Base-by-base conservation (phyloP, 768 basidiomycete species). In the Lactifluus pinguis region DNA sequence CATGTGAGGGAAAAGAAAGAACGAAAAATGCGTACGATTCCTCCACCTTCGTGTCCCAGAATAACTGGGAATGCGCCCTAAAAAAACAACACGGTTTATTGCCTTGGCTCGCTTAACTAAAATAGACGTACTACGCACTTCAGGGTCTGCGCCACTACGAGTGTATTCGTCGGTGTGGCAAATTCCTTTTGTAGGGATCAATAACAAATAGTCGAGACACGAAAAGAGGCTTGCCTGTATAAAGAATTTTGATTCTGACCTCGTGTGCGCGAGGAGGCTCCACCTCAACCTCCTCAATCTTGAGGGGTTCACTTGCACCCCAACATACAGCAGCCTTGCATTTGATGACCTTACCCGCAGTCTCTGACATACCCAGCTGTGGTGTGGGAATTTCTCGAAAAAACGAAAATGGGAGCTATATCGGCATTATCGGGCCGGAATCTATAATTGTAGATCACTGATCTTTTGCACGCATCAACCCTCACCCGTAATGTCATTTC, bases 101-200 rank as follows among this genome's bases (percentile, higher is more conserved):
- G 38, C 38, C 38, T 38, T 13, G 13, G 3, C 6, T 38, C 10
- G 38, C 13, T 3, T 11, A 10, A 38, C 38, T 38, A 11, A 38
- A 38, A 38, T 25, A 11, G 3, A 10, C 1, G 36, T 9, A 13
- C 13, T 17, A 42, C 69, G 55, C 71, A 88, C 95, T 82, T 98
- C 97, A 47, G 94, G 85, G 72, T 99, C 95, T 73, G 89, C 89
- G 59, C 95, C 94, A 71, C 92, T 94, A 71, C 94, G 86, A 63
- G 93, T 95, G 77, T 95, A 98, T 71, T 95, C 94, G 69, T 98
- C 95, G 69, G 95, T 98, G 74, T 98, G 95, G 76, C 97, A 99
- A 71, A 99, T 89, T 63, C 89, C 89, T 89, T 53, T 10, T 11
- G 6, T 19, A 5, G 7, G 60, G 32, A 15, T 45, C 50, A 53